phyloP scores from a whole-genome alignment of 2,329 filamentous ascomycete species.

The Alternaria gaisen region DNA sequence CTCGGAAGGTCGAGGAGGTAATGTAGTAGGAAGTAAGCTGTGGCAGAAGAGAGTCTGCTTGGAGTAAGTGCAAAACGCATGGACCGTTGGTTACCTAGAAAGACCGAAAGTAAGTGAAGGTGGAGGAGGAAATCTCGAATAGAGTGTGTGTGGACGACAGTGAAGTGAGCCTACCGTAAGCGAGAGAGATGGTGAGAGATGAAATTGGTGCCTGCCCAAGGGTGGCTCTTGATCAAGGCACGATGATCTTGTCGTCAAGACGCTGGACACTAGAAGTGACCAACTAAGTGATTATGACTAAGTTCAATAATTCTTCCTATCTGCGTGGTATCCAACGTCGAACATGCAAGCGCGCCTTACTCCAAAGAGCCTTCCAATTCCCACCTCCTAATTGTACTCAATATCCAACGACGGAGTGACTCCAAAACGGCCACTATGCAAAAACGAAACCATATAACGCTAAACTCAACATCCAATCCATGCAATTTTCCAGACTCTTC shows the following conservation, averaged over 20 bases:
- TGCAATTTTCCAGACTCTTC: slow-evolving; percentile 6
- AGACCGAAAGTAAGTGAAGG: neutral
- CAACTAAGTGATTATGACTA: neutral
- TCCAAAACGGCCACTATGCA: slow-evolving; percentile 14
- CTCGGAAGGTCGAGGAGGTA: too few relatives aligned
- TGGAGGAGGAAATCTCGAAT: neutral
- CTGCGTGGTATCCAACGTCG: slow-evolving; percentile 10
- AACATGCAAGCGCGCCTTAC: slow-evolving; percentile 6
- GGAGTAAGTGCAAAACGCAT: too few relatives aligned
- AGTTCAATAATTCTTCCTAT: slow-evolving; percentile 1
- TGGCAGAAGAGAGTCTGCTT: too few relatives aligned
- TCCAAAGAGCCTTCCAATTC: slow-evolving; percentile 2
- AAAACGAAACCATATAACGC: slow-evolving; percentile 8
- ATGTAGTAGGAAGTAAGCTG: too few relatives aligned
- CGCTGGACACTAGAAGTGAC: neutral
- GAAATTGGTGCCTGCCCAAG: neutral
- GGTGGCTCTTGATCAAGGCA: neutral
- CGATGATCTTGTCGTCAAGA: neutral
- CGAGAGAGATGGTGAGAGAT: neutral
- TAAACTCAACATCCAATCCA: slow-evolving; percentile 1
- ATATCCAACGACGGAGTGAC: slow-evolving; percentile 7
- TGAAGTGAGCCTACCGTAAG: neutral
- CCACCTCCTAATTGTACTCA: neutral
- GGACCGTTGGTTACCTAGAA: neutral
- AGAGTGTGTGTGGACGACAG: neutral